Conservation (phyloP, 768 basidiomycete species). For the Hemileccinum impolitum region DNA sequence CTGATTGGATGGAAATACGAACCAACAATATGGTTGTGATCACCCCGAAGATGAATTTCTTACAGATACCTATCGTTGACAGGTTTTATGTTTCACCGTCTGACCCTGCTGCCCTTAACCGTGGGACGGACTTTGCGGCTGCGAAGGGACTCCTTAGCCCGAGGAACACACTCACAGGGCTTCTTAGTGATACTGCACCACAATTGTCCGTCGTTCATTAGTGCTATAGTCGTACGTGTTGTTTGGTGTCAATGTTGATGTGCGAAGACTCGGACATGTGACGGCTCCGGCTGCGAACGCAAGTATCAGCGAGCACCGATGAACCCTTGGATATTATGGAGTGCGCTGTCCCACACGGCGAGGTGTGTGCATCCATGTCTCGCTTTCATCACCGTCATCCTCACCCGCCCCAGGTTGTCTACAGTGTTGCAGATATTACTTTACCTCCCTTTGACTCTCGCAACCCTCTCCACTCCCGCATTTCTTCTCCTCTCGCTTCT, state of each 20-base stretch:
- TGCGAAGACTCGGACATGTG: too few species aligned
- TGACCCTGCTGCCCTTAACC: slow-evolving; percentile 64
- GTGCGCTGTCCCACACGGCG: slow-evolving; percentile 59
- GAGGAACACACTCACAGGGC: slow-evolving; percentile 36
- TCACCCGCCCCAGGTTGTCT: slow-evolving; percentile 48
- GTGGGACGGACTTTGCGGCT: slow-evolving; percentile 80
- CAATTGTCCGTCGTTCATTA: slow-evolving; percentile 13
- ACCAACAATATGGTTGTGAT: slow-evolving; percentile 95
- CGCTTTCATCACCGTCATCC: neutral
- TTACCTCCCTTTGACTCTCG: slow-evolving; percentile 80
- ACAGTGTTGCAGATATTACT: slow-evolving; percentile 79
- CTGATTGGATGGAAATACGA: slow-evolving; percentile 99
- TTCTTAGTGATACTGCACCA: slow-evolving; percentile 19
- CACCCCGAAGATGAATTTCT: slow-evolving; percentile 90
- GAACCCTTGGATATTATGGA: slow-evolving; percentile 66
- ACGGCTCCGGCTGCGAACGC: too few species aligned
- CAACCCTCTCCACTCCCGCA: slow-evolving; percentile 74
- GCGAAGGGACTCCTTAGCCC: slow-evolving; percentile 81
- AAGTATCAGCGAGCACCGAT: slow-evolving; percentile 19
- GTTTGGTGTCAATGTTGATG: neutral
- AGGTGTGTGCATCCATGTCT: slow-evolving; percentile 37
- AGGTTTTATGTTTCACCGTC: slow-evolving; percentile 88
- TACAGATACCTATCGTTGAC: slow-evolving; percentile 93
- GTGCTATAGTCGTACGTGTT: too few species aligned
- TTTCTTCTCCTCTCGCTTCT: slow-evolving; percentile 81